A percentile compares a stretch with the other conserved stretches of the same genome.
Conservation (phyloP, 2,329 filamentous ascomycete species). For the Pseudogymnoascus sp. region DNA sequence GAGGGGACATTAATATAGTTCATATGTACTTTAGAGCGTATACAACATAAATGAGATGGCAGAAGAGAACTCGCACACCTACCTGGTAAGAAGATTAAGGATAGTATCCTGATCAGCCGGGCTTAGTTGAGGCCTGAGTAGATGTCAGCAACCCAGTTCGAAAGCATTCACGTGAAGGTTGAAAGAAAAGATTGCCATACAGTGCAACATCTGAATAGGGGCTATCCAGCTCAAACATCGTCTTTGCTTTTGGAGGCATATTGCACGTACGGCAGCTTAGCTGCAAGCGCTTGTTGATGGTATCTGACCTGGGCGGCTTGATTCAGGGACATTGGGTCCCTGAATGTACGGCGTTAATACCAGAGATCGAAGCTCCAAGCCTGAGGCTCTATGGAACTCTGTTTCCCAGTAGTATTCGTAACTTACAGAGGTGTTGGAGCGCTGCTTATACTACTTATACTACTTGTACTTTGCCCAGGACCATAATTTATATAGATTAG, state of each 20-base stretch:
- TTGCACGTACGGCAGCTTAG: neutral
- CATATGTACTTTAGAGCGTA: neutral
- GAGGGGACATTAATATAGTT: constrained; percentile 12
- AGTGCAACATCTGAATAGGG: constrained; percentile 56
- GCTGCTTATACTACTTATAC: neutral
- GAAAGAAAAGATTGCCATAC: constrained; percentile 34
- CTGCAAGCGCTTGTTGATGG: neutral
- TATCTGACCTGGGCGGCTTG: neutral
- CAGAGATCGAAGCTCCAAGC: neutral
- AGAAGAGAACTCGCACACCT: constrained; percentile 25
- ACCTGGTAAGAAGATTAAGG: constrained; percentile 62
- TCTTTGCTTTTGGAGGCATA: constrained; percentile 49
- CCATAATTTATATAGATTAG: neutral
- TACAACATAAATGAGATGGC: neutral
- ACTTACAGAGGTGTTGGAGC: neutral
- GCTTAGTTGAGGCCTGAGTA: constrained; percentile 52
- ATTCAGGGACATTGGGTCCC: neutral
- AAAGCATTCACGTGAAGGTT: neutral
- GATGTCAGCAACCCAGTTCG: neutral
- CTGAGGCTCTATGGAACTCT: neutral
- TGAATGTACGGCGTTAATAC: neutral
- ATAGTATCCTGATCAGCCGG: constrained; percentile 56
- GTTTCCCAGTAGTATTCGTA: neutral
- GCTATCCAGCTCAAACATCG: constrained; percentile 58
- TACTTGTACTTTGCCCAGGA: neutral